Percentiles rank a stretch among this genome's conserved stretches.
Conservation (phyloP, 108 stramenopile genomes). For the Skeletonema costatum region DNA sequence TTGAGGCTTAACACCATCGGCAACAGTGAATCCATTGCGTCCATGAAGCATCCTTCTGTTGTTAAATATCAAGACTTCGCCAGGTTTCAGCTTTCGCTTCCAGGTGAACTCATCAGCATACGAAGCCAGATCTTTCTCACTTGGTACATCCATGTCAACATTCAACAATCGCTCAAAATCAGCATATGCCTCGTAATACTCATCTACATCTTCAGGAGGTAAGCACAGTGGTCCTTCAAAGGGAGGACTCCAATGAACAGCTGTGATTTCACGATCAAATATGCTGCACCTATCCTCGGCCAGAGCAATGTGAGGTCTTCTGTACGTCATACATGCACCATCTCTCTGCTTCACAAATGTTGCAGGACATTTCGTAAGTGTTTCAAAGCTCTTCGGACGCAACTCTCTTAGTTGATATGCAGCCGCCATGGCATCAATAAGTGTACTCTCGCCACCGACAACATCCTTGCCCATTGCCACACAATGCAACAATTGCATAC, state of each 20-base stretch:
- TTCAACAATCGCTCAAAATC: slow-evolving; percentile 72
- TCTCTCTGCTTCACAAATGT: slow-evolving; percentile 80
- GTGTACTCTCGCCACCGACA: slow-evolving; percentile 63
- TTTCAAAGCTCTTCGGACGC: slow-evolving; percentile 68
- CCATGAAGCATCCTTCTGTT: slow-evolving; percentile 85
- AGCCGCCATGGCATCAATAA: slow-evolving; percentile 85
- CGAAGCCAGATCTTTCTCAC: slow-evolving; percentile 17
- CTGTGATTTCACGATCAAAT: slow-evolving; percentile 56
- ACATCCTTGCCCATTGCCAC: slow-evolving; percentile 43
- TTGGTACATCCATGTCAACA: background rate
- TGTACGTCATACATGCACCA: slow-evolving; percentile 76
- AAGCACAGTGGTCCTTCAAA: slow-evolving; percentile 79
- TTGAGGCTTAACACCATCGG: slow-evolving; percentile 12
- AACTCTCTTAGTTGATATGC: slow-evolving; percentile 60
- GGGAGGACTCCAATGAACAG: slow-evolving; percentile 77
- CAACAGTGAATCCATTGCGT: slow-evolving; percentile 53
- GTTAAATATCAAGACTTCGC: slow-evolving; percentile 79
- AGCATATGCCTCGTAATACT: slow-evolving; percentile 68
- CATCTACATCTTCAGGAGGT: slow-evolving; percentile 42
- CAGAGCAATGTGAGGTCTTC: slow-evolving; percentile 66
- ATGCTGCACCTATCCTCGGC: slow-evolving; percentile 22
- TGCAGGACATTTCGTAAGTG: slow-evolving; percentile 52
- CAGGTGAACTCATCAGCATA: slow-evolving; percentile 72
- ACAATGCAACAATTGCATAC: slow-evolving; percentile 79
- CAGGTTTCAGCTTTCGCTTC: slow-evolving; percentile 53